phyloP scores from a whole-genome alignment of 192 early-diverging fungal genomes.

The Backusella liffmaniae region DNA sequence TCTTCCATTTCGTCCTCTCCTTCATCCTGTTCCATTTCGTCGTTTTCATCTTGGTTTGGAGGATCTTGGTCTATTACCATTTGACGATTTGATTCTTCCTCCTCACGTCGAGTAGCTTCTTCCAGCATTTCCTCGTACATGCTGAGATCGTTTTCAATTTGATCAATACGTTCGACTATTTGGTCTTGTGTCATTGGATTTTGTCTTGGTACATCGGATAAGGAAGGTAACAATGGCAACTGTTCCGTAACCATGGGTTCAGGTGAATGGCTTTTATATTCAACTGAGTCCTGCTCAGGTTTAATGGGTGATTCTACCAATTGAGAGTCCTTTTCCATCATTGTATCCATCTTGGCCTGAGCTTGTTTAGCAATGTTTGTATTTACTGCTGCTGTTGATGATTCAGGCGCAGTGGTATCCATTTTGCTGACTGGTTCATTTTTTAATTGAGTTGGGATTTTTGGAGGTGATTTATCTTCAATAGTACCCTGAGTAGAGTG shows the following conservation, averaged over 20 bases:
- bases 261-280: slow-evolving; percentile 6
- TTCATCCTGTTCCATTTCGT: background rate
- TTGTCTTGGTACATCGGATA: background rate
- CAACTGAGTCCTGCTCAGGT: slow-evolving; percentile 2
- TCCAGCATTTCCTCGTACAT: slow-evolving; percentile 34
- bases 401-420: background rate
- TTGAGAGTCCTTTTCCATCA: background rate
- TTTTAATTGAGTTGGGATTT: background rate
- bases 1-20: slow-evolving; percentile 15
- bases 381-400: background rate
- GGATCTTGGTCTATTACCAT: background rate
- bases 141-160: slow-evolving; percentile 37
- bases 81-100: background rate
- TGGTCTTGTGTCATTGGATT: slow-evolving; percentile 28
- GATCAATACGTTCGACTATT: slow-evolving; percentile 38
- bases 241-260: background rate
- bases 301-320: background rate
- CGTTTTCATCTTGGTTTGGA: background rate
- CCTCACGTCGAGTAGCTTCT: slow-evolving; percentile 6
- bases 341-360: background rate
- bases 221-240: background rate
- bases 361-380: background rate
- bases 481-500: background rate
- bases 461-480: background rate
- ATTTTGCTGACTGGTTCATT: background rate